phyloP scores from a whole-genome alignment of 768 basidiomycete genomes.

The Suillus variegatus region DNA sequence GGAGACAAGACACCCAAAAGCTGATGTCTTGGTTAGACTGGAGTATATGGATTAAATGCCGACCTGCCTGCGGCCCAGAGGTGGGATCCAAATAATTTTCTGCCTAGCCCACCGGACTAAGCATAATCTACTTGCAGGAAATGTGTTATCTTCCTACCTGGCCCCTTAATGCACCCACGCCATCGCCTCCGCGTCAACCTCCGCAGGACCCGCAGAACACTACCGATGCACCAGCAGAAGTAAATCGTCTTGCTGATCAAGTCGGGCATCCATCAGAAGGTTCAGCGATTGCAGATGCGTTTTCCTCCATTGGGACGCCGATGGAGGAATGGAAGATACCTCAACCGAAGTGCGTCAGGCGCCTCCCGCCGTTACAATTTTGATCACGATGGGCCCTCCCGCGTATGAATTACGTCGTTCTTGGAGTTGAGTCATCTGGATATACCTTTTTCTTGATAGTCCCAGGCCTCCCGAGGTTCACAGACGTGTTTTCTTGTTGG shows the following conservation, averaged over 20 bases:
- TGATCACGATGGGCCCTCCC: background rate
- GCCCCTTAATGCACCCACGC: slow-evolving; percentile 11
- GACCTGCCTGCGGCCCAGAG: slow-evolving; percentile 17
- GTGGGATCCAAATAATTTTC: slow-evolving; percentile 8
- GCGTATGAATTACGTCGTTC: background rate
- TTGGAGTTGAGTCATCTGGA: background rate
- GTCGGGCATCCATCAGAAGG: background rate
- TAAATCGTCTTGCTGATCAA: background rate
- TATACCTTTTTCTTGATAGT: background rate
- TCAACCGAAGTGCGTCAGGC: slow-evolving; percentile 22
- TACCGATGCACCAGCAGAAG: background rate
- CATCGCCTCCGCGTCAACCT: background rate
- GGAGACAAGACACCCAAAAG: slow-evolving; percentile 10
- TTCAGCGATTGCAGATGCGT: background rate
- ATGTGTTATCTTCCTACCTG: slow-evolving; percentile 30
- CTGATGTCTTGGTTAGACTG: slow-evolving; percentile 26
- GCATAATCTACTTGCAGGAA: slow-evolving; percentile 15
- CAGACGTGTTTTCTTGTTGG: background rate
- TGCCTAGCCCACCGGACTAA: background rate
- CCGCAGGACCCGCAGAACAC: background rate
- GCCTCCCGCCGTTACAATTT: slow-evolving; percentile 10
- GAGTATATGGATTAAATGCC: slow-evolving; percentile 25
- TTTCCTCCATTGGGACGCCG: background rate
- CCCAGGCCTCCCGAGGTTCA: background rate
- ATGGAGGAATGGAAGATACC: slow-evolving; percentile 23